Percentiles rank a stretch among this genome's conserved stretches.
These are phyloP conservation scores for Geopyxis carbonaria DNA, from an alignment of 495 filamentous ascomycete species.

Conservation along the genomic window DNA sequence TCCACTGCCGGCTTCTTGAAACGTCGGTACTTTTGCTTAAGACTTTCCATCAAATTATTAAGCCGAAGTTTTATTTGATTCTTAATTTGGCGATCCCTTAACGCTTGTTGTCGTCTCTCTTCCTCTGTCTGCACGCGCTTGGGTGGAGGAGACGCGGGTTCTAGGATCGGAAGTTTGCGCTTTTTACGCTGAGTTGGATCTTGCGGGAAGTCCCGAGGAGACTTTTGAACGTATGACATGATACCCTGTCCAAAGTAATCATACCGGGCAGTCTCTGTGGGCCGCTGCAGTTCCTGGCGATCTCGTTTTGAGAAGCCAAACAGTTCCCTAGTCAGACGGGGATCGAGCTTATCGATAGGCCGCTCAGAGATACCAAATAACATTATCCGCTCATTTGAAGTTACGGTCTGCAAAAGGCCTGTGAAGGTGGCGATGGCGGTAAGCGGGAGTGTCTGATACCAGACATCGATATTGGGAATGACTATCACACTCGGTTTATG, in stretches of 20 bases:
- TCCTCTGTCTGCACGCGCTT: constrained; percentile 49
- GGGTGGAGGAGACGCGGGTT: constrained; percentile 55
- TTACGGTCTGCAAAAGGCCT: constrained; percentile 56
- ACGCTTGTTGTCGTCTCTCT: constrained; percentile 61
- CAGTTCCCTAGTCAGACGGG: constrained; percentile 49
- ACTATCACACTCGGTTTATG: constrained; percentile 95
- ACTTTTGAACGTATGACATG: constrained; percentile 52
- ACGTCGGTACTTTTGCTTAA: constrained; percentile 64
- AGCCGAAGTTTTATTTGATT: constrained; percentile 75
- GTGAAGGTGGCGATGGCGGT: constrained; percentile 59
- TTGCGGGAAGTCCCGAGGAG: constrained; percentile 63
- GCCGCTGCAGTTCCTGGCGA: constrained; percentile 47
- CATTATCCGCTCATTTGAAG: constrained; percentile 74
- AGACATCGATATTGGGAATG: constrained; percentile 73
- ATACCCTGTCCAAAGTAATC: constrained; percentile 67
- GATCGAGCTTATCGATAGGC: constrained; percentile 38
- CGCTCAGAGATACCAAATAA: constrained; percentile 65
- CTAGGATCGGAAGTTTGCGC: constrained; percentile 58
- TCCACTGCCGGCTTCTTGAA: constrained; percentile 69
- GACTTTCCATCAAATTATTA: constrained; percentile 88
- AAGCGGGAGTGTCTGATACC: constrained; percentile 56
- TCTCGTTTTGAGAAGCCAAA: constrained; percentile 76
- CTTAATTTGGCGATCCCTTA: constrained; percentile 58
- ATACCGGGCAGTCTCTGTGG: constrained; percentile 42
- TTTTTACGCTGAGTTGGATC: constrained; percentile 70